Base-by-base conservation (phyloP, 2,329 filamentous ascomycete species). In the Mariannaea elegans region DNA sequence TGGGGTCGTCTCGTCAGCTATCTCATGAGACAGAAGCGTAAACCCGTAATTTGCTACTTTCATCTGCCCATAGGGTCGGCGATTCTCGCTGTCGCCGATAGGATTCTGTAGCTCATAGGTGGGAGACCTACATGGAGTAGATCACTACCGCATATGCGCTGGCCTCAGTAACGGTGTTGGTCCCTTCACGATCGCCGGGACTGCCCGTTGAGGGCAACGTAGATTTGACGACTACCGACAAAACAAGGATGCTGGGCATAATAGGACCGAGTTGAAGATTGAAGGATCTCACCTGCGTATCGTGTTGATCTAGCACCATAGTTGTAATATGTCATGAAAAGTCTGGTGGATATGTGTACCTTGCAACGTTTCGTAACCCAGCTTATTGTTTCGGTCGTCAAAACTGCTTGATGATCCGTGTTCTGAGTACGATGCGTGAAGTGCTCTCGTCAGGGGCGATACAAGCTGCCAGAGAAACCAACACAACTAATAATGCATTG, bases 61-160 rank as follows among this genome's bases (percentile, higher is more conserved):
- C 38, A 12, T 56, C 42, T 67, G 66, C 61, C 56, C 62, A 57
- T 58, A 64, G 57, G 65, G 67, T 65, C 62, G 62, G 65, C 65
- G 56, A 53, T 62, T 60, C n/a, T 67, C 53, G 62, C 51, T 41
- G 45, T 63, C 58, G 56, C 67, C 66, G 65, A 69, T 68, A 63
- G 61, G 54, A 68, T 62, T 59, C 60, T 63, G 63, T 59, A 66
- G 54, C 61, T 60, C 44, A 64, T 53, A 16, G 12, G 42, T 57
- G 56, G 52, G 51, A 65, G 58, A 67, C 58, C 56, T 58, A 52
- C 44, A 46, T n/a, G 44, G 32, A 49, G 65, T 45, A 46, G 65
- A 70, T 68, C 67, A 70, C 65, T 70, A 29, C 67, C 60, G 24
- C 51, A 61, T 67, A 63, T 50, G 60, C 41, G 34, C 38, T 50